Evolutionary conservation across 2,329 filamentous ascomycete species (phyloP).

Genomic region (Fusarium bactridioides): DNA sequence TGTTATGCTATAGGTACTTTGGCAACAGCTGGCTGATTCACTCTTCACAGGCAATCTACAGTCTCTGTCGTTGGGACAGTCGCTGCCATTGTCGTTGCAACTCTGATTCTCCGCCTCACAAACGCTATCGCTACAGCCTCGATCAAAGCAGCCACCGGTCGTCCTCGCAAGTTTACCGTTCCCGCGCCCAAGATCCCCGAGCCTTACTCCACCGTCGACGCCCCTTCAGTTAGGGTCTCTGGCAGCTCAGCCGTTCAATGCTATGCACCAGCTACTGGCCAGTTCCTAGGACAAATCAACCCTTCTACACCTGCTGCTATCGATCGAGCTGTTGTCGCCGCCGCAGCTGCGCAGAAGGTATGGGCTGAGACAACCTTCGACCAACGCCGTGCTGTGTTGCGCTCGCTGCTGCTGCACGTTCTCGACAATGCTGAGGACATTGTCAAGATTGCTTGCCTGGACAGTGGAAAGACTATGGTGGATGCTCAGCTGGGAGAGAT

Average conservation of each 20-base stretch:
- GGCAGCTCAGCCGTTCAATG: slow-evolving; percentile 78
- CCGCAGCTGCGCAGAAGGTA: slow-evolving; percentile 74
- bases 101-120: slow-evolving; percentile 43
- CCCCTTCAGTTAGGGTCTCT: slow-evolving; percentile 69
- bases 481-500: slow-evolving; percentile 96
- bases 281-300: slow-evolving; percentile 79
- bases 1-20: neutral
- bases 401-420: slow-evolving; percentile 81
- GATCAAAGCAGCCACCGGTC: slow-evolving; percentile 44
- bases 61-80: slow-evolving; percentile 44
- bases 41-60: slow-evolving; percentile 31
- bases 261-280: slow-evolving; percentile 89
- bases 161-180: slow-evolving; percentile 66
- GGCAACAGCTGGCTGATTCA: slow-evolving; percentile 1
- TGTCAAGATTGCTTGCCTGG: slow-evolving; percentile 83
- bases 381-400: slow-evolving; percentile 80
- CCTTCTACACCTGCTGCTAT: slow-evolving; percentile 80
- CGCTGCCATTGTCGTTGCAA: slow-evolving; percentile 43
- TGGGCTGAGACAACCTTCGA: slow-evolving; percentile 83
- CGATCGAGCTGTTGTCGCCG: slow-evolving; percentile 78
- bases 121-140: slow-evolving; percentile 34
- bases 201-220: slow-evolving; percentile 64
- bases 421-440: slow-evolving; percentile 91
- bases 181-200: slow-evolving; percentile 68
- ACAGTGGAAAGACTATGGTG: slow-evolving; percentile 95